Percentiles rank a stretch among this genome's conserved stretches.
Conservation (phyloP, 2,329 filamentous ascomycete genomes). For the Talaromyces marneffei region DNA sequence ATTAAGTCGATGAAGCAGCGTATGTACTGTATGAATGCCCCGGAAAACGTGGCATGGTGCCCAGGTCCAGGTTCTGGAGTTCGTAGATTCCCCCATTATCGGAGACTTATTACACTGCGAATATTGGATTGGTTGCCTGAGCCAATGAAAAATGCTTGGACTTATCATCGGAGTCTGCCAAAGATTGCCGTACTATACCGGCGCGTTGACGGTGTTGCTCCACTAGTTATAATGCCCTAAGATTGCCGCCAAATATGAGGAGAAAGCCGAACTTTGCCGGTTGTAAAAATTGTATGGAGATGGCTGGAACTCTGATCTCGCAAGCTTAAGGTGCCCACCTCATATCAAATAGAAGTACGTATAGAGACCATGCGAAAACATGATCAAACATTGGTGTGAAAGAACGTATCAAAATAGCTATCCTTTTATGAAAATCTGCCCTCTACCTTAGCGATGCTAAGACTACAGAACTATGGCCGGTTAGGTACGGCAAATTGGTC, state of each 20-base stretch:
- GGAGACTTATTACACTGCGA: not conserved
- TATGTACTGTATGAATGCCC: not conserved
- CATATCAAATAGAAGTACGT: too few relatives aligned
- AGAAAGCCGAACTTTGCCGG: not conserved
- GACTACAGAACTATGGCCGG: not conserved
- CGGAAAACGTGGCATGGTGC: not conserved
- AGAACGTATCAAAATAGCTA: too few relatives aligned
- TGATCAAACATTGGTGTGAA: too few relatives aligned
- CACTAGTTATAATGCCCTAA: not conserved
- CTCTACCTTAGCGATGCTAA: not conserved
- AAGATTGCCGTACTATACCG: constrained; percentile 2
- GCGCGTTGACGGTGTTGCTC: not conserved
- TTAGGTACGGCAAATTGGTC: not conserved
- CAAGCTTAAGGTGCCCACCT: too few relatives aligned
- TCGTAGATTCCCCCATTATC: not conserved
- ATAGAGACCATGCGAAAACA: not conserved
- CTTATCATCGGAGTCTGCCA: not conserved
- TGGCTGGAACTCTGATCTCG: not conserved
- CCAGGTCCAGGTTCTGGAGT: not conserved
- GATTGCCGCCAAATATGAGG: not conserved
- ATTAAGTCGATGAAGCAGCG: not conserved
- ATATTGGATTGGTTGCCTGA: not conserved
- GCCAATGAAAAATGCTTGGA: not conserved
- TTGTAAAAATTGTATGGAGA: not conserved
- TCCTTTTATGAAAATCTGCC: not conserved